Evolutionary conservation across 805 yeast genomes (phyloP), one percentile per base, ranked within the genome.

Genomic region (Brettanomyces sp.): DNA sequence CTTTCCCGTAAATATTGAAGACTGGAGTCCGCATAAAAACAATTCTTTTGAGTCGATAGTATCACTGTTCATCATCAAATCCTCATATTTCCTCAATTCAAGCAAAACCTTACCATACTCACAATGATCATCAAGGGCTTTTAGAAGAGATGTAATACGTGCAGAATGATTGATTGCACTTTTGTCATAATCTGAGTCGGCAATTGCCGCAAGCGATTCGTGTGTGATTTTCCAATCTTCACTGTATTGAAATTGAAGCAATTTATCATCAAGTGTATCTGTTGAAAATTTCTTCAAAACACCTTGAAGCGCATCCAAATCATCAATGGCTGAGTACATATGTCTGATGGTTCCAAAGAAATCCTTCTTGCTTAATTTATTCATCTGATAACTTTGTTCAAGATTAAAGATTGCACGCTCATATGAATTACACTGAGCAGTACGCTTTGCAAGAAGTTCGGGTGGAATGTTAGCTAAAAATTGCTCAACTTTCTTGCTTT

Each of bases 281-380:
- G 83, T 74, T 0, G 95, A 79, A 53, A 86, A 82, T 49, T 74
- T 74, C 48, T 85, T 80, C 47, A 90, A 66, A 4, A 87, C 79
- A 22, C 99, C 99, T 58, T 85, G 90, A 32, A 93, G 69, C 0
- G 96, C 81, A 66, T 93, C 99, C 35, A 82, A 73, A 57, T 95
- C 99, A 55, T 88, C 91, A 42, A 93, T 78, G 47, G 79, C 83
- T 6, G 95, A 82, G 60, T 93, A 93, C 68, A 90, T 85, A 25
- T 74, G 73, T 54, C 87, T 88, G n/a, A 93, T 63, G 4, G 80
- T 71, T 67, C 59, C 22, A 70, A 72, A 55, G 66, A 68, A 50
- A 57, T 69, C 63, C 54, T 64, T 61, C 44, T 70, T 59, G 18
- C 56, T 68, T 51, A 67, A 60, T 33, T 47, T 55, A 41, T 30